A percentile compares a stretch with the other conserved stretches of the same genome.
These are phyloP conservation scores for Botrytis galanthina DNA, from an alignment of 2,329 filamentous ascomycete species.

Conservation along the genomic window DNA sequence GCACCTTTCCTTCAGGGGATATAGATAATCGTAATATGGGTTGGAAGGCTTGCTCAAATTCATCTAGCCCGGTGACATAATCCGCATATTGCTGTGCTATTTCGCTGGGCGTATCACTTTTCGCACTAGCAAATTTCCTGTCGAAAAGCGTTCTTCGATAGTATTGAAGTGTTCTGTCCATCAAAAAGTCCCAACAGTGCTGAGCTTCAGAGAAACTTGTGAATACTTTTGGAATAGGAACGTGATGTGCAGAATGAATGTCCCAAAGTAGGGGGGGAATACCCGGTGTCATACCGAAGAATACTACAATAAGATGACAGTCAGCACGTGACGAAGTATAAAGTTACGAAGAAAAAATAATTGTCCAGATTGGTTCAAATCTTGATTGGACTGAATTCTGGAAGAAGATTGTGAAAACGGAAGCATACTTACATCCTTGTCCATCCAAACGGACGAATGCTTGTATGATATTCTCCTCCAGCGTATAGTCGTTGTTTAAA, in stretches of 20 bases:
- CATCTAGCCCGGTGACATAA: constrained; percentile 25
- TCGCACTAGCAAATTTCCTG: constrained; percentile 25
- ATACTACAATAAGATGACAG: constrained; percentile 20
- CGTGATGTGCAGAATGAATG: constrained; percentile 32
- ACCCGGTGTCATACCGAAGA: constrained; percentile 32
- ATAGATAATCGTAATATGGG: constrained; percentile 32
- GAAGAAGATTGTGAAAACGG: background rate
- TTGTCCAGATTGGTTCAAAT: background rate
- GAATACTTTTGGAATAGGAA: constrained; percentile 33
- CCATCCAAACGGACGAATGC: constrained; percentile 34
- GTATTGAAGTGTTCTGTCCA: constrained; percentile 35
- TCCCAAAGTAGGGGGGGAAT: constrained; percentile 36
- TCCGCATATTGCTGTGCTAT: constrained; percentile 25
- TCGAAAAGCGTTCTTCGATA: constrained; percentile 33
- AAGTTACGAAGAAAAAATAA: too few species aligned
- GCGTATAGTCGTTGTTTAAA: constrained; percentile 31
- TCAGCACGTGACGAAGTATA: background rate
- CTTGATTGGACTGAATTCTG: background rate
- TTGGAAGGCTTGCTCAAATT: constrained; percentile 32
- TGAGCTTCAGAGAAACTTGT: constrained; percentile 31
- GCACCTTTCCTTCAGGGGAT: constrained; percentile 26
- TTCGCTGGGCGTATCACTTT: constrained; percentile 23
- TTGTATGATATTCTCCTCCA: constrained; percentile 36
- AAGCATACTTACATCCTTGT: constrained; percentile 22
- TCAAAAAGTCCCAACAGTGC: constrained; percentile 36